Evolutionary conservation across 371 early-diverging fungal genomes (phyloP).

Genomic region (Mucor irregularis): DNA sequence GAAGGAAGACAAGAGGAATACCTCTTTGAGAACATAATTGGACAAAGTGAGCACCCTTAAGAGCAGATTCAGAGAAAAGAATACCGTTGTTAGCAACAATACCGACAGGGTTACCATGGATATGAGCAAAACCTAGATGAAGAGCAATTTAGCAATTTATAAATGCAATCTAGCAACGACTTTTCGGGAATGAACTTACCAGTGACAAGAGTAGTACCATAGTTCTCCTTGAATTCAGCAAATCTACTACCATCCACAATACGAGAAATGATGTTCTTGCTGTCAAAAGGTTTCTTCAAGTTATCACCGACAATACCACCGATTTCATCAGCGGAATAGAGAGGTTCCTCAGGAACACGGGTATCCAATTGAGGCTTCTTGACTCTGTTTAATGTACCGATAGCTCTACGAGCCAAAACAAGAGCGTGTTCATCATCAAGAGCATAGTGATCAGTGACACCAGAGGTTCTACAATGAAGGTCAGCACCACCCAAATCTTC

Average conservation of each 20-base stretch:
- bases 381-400: slow-evolving; percentile 81
- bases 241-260: slow-evolving; percentile 95
- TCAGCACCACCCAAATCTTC: slow-evolving; percentile 98
- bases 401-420: slow-evolving; percentile 81
- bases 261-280: slow-evolving; percentile 93
- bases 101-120: slow-evolving; percentile 94
- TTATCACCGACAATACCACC: slow-evolving; percentile 97
- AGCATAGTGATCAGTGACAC: slow-evolving; percentile 96
- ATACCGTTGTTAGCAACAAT: slow-evolving; percentile 99
- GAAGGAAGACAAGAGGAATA: slow-evolving; percentile 94
- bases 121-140: slow-evolving; percentile 83
- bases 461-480: slow-evolving; percentile 93
- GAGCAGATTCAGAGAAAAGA: slow-evolving; percentile 92
- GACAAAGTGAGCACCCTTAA: slow-evolving; percentile 98
- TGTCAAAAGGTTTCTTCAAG: slow-evolving; percentile 88
- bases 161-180: neutral
- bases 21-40: slow-evolving; percentile 93
- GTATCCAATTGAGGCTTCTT: slow-evolving; percentile 62
- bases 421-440: slow-evolving; percentile 92
- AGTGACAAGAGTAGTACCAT: slow-evolving; percentile 92
- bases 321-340: slow-evolving; percentile 84
- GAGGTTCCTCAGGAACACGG: slow-evolving; percentile 73
- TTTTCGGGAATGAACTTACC: slow-evolving; percentile 57
- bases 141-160: neutral
- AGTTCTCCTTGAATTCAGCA: slow-evolving; percentile 95